Evolutionary conservation across 768 basidiomycete genomes (phyloP), one percentile per base, ranked within the genome.

Genomic region (Hypholoma fasciculare): DNA sequence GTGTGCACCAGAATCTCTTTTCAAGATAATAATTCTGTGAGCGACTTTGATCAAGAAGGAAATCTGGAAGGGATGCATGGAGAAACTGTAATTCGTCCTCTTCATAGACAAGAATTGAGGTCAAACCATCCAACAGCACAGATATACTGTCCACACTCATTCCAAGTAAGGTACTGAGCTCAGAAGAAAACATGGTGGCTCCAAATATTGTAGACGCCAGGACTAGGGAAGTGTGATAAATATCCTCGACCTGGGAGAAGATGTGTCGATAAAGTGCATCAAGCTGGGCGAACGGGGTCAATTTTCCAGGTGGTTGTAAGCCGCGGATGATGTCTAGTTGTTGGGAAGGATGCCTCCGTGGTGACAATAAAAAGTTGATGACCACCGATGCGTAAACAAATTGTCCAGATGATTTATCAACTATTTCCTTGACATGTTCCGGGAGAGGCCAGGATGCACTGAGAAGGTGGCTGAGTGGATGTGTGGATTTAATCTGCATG

Each of bases 371-470:
- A 37, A 38, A 54, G 16, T 54, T 54, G 9, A 59, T 54, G 11
- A 49, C 52, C 11, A 30, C 44, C 11, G 44, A 39, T 9, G 58
- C 58, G 43, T 48, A 59, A 23, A 59, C 54, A n/a, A 59, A 59
- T 23, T 54, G 58, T 4, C 47, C 47, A 7, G 58, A 59, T 42
- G 58, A 39, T 23, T 54, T 54, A 7, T 27, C 16, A 1, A 54
- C 52, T 4, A 59, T n/a, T 11, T 17, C 42, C 12, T 39, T 13
- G 13, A 54, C 52, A n/a, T 9, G 23, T 17, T 6, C 11, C 11
- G 30, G 19, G 4, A 23, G 39, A 5, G 58, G 58, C 58, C 58
- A 59, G 9, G 19, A 26, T 2, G 0, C 2, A 2, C 26, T 27
- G 9, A 59, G 52, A 14, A 39, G 27, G 7, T 37, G 4, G 19